Conservation (phyloP, 2,329 filamentous ascomycete species). For the Trichocomaceae sp. region DNA sequence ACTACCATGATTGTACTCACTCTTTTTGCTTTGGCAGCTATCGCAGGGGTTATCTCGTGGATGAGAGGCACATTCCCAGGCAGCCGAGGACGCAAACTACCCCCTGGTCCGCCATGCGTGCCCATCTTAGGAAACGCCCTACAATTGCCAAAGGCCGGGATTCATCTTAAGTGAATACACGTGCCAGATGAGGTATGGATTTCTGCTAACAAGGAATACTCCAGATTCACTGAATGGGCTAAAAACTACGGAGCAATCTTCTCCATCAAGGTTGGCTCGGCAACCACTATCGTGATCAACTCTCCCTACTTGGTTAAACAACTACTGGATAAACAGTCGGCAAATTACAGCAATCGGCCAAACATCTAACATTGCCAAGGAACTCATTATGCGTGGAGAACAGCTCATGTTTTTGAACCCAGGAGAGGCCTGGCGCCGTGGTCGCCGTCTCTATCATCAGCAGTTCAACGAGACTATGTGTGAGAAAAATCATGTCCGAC, state of each 20-base stretch:
- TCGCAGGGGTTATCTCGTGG: no score
- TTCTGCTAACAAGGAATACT: no score
- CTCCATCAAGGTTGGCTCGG: slow-evolving; percentile 38
- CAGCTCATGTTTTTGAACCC: slow-evolving; percentile 42
- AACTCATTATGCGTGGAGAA: slow-evolving; percentile 42
- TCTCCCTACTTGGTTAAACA: slow-evolving; percentile 36
- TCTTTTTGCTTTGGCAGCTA: no score
- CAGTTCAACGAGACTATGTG: slow-evolving; percentile 41
- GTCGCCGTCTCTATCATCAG: slow-evolving; percentile 34
- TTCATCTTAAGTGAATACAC: no score
- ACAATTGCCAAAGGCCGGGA: no score
- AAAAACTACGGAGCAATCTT: slow-evolving; percentile 39
- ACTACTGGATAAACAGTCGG: slow-evolving; percentile 41
- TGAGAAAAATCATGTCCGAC: slow-evolving; percentile 31
- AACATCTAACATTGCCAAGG: slow-evolving; percentile 34
- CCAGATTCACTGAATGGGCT: slow-evolving; percentile 43
- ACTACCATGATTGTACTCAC: no score
- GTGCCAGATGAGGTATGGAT: no score
- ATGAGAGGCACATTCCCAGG: no score
- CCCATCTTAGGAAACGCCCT: no score
- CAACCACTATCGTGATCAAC: slow-evolving; percentile 38
- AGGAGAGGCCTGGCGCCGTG: slow-evolving; percentile 37
- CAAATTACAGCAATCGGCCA: slow-evolving; percentile 41
- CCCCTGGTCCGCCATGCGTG: no score
- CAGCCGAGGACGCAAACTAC: no score